Evolutionary conservation across 805 yeast species (phyloP).

Genomic region (Candida tibetensis): DNA sequence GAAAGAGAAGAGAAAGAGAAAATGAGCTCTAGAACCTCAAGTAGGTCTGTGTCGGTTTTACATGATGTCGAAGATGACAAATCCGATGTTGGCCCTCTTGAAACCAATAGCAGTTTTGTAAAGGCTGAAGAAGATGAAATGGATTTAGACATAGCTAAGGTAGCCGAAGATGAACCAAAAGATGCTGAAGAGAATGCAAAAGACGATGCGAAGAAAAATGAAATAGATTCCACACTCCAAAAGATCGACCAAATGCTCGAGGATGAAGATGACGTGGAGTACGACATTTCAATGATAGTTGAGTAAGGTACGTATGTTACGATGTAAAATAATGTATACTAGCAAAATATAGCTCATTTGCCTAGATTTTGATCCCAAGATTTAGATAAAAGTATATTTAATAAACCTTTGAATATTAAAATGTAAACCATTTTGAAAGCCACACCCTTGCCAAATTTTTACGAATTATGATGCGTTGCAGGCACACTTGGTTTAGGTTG

Average conservation of each 20-base stretch:
- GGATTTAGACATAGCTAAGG: not conserved
- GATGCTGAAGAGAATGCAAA: constrained; percentile 6
- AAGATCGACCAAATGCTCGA: constrained; percentile 36
- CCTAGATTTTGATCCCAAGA: too few species aligned
- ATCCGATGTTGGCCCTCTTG: not conserved
- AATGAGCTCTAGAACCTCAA: constrained; percentile 2
- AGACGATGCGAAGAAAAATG: constrained; percentile 7
- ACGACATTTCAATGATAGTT: constrained; percentile 31
- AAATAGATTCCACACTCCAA: constrained; percentile 18
- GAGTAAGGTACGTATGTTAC: too few species aligned
- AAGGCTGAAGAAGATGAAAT: constrained; percentile 10
- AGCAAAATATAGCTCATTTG: too few species aligned
- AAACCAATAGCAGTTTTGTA: constrained; percentile 1
- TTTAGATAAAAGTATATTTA: too few species aligned
- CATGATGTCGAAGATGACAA: constrained; percentile 2
- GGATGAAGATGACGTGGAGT: constrained; percentile 38
- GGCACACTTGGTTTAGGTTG: too few species aligned
- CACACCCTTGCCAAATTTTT: too few species aligned
- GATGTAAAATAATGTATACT: too few species aligned
- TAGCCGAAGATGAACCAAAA: not conserved
- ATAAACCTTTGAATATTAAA: too few species aligned
- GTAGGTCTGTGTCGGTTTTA: constrained; percentile 10
- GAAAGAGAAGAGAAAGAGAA: constrained; percentile 16
- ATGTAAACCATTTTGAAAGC: too few species aligned
- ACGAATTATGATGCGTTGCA: too few species aligned